Evolutionary conservation across 2,329 filamentous ascomycete species (phyloP), one percentile per base, ranked within the genome.

Genomic region (Penicillium sp.): DNA sequence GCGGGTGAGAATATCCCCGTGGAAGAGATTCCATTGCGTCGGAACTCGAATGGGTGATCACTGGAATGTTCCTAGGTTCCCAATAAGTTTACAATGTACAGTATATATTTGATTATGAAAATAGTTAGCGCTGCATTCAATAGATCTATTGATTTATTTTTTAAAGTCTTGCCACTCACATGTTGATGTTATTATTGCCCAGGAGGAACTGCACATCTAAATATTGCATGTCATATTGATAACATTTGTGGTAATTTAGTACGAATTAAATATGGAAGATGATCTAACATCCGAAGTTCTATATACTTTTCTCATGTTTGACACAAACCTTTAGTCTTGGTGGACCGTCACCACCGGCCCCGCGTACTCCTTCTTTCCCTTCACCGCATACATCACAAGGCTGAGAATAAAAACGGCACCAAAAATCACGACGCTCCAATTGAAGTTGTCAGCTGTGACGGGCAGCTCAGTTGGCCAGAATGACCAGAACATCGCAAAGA

Each of bases 391-490:
- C 59, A 78, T 78, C 4, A 69, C 61, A 3, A 72, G 62, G 3
- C 76, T 74, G 33, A 79, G 70, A 8, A 76, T 49, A 57, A 80
- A 73, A 5, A 76, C 70, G 2, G 68, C 71, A 42, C 63, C 67
- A 52, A 81, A 80, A 37, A 83, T 75, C 4, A 81, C 71, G 19
- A 73, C 64, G 26, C 75, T 76, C 79, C 79, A 84, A 66, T 84
- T 84, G 67, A 83, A 81, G 10, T 73, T 76, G 4, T 64, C 66
- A 3, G 71, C 62, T 0, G 71, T 75, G 1, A 80, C 73, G 0
- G 72, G 65, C 11, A 74, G 64, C 1, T 66, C 59, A 1, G 69
- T 64, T 1, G 82, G 81, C 67, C 81, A 83, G 55, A 80, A 79
- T 14, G 72, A 70, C 65, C 81, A 81, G 46, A 82, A 72, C 55